A percentile compares a stretch with the other conserved stretches of the same genome.
Conservation (phyloP, 1,284 basidiomycete species). For the Caloboletus inedulis region DNA sequence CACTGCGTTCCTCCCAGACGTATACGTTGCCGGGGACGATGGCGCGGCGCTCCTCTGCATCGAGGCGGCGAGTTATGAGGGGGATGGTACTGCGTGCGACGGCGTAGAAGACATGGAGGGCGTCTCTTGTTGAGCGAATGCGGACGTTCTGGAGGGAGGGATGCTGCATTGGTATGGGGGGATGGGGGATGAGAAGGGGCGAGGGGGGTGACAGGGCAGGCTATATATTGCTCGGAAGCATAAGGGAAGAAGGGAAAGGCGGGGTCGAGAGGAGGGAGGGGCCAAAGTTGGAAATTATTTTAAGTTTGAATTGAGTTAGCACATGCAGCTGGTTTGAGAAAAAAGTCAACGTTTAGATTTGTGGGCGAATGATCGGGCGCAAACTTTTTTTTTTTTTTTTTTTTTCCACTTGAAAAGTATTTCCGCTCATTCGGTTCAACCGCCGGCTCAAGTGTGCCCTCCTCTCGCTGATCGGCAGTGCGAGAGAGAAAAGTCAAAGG, state of each 20-base stretch:
- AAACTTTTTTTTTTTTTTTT: no score
- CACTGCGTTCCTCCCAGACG: conserved; percentile 80
- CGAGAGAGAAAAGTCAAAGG: conserved; percentile 18
- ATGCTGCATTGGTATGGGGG: conserved; percentile 52
- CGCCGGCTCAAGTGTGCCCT: not conserved
- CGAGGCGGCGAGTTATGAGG: conserved; percentile 73
- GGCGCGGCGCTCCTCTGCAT: conserved; percentile 67
- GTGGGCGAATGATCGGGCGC: conserved; percentile 22
- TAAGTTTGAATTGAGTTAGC: conserved; percentile 40
- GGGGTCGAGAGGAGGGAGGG: conserved; percentile 21
- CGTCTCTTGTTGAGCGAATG: conserved; percentile 73
- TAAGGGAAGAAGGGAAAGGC: conserved; percentile 11
- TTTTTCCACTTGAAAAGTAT: no score
- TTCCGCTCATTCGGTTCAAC: not conserved
- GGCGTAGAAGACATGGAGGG: conserved; percentile 73
- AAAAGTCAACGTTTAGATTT: conserved; percentile 16
- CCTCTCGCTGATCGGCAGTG: conserved; percentile 11
- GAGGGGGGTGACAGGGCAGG: not conserved
- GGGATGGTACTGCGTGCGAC: conserved; percentile 65
- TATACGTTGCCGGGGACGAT: conserved; percentile 73
- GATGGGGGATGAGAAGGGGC: conserved; percentile 13
- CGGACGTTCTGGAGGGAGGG: conserved; percentile 72
- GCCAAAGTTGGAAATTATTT: conserved; percentile 30
- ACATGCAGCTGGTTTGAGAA: conserved; percentile 21
- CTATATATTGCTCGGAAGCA: conserved; percentile 29